phyloP scores from a whole-genome alignment of 1,284 basidiomycete species.

The Phellinidium pouzarii region DNA sequence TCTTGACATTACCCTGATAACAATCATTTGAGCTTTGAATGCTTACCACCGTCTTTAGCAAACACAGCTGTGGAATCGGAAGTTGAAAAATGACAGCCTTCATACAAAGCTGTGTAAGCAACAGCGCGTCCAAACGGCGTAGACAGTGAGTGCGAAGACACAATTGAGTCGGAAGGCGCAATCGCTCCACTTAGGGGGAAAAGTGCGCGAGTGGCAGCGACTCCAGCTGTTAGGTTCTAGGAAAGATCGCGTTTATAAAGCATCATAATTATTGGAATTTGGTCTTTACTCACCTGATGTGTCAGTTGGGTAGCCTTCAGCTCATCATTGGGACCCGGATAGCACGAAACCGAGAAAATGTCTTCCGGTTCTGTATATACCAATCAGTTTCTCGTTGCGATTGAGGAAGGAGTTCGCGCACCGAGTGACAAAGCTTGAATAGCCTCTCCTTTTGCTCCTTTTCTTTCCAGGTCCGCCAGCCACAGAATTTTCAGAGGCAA shows the following conservation, averaged over 20 bases:
- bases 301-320: slow-evolving; percentile 60
- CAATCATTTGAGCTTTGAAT: slow-evolving; percentile 8
- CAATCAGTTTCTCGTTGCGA: background rate
- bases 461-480: slow-evolving; percentile 59
- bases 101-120: slow-evolving; percentile 68
- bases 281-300: slow-evolving; percentile 35
- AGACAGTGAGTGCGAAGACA: slow-evolving; percentile 64
- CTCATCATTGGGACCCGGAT: slow-evolving; percentile 41
- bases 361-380: slow-evolving; percentile 44
- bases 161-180: slow-evolving; percentile 61
- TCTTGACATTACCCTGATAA: background rate
- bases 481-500: slow-evolving; percentile 45
- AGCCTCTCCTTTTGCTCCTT: slow-evolving; percentile 37
- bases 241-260: slow-evolving; percentile 18
- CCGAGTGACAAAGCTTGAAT: slow-evolving; percentile 3
- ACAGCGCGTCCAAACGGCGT: slow-evolving; percentile 66
- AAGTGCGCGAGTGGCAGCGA: slow-evolving; percentile 60
- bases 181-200: slow-evolving; percentile 57
- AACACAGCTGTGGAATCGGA: slow-evolving; percentile 49
- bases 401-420: background rate
- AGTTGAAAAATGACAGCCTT: slow-evolving; percentile 65
- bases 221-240: slow-evolving; percentile 69
- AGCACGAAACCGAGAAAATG: slow-evolving; percentile 64
- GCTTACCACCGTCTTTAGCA: slow-evolving; percentile 33
- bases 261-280: slow-evolving; percentile 56